Conservation (phyloP, 2,329 filamentous ascomycete species). For the Botryosphaeria dothidea region DNA sequence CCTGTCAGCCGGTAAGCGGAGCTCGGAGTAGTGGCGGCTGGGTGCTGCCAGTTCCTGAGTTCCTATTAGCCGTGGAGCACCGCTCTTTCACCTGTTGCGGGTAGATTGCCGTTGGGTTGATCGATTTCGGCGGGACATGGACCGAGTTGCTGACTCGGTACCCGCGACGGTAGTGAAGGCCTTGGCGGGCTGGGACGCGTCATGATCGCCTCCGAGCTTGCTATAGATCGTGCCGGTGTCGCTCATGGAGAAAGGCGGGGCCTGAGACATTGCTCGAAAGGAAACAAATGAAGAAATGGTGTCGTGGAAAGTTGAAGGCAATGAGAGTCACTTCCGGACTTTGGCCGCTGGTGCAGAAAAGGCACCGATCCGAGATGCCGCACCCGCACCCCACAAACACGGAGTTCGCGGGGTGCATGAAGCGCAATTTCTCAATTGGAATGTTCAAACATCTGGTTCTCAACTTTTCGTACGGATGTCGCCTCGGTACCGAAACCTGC, state of each 20-base stretch:
- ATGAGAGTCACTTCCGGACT: no score
- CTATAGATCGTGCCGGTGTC: neutral
- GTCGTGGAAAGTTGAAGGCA: no score
- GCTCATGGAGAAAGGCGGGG: no score
- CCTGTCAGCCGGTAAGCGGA: neutral
- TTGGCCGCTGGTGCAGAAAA: neutral
- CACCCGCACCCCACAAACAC: neutral
- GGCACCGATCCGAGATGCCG: neutral
- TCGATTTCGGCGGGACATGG: constrained; percentile 1
- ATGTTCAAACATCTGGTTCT: neutral
- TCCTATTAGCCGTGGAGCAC: neutral
- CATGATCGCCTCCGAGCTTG: neutral
- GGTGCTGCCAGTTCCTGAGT: neutral
- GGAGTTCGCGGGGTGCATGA: neutral
- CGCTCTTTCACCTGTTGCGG: neutral
- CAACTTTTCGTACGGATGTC: no score
- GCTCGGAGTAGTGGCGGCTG: neutral
- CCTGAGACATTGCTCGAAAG: no score
- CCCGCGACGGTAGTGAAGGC: neutral
- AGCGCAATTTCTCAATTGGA: neutral
- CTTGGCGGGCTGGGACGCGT: neutral
- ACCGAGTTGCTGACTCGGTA: constrained; percentile 4
- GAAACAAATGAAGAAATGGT: no score
- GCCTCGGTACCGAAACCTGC: no score
- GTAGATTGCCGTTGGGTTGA: neutral